These are phyloP conservation scores for Hericium rajendrae DNA, from an alignment of 768 basidiomycete genomes.

Conservation along the genomic window DNA sequence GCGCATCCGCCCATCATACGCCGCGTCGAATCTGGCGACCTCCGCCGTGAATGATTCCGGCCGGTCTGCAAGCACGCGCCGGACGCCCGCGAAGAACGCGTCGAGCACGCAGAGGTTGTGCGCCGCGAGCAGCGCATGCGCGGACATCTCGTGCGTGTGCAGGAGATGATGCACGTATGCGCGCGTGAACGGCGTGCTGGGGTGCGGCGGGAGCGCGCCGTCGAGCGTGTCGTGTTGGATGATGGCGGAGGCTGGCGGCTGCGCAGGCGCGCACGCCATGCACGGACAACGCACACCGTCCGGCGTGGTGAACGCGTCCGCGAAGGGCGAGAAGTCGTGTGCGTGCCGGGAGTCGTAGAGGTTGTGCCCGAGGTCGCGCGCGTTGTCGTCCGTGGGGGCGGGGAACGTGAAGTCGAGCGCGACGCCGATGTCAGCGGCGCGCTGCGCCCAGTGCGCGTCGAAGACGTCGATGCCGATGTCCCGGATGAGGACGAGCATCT, in stretches of 20 bases:
- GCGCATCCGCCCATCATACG: constrained; percentile 38
- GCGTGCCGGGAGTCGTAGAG: constrained; percentile 52
- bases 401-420: constrained; percentile 78
- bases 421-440: constrained; percentile 58
- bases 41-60: constrained; percentile 31
- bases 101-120: constrained; percentile 70
- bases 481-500: constrained; percentile 56
- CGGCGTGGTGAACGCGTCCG: constrained; percentile 40
- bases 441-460: constrained; percentile 63
- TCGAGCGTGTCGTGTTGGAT: constrained; percentile 15
- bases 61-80: constrained; percentile 23
- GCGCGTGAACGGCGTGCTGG: constrained; percentile 25
- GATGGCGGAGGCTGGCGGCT: background rate
- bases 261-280: constrained; percentile 20
- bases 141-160: constrained; percentile 86
- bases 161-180: constrained; percentile 81
- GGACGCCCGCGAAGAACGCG: constrained; percentile 51
- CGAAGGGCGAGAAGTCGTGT: constrained; percentile 49
- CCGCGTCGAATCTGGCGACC: constrained; percentile 36
- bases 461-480: constrained; percentile 68
- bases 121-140: constrained; percentile 61
- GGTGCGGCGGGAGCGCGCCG: constrained; percentile 24
- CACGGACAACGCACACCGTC: constrained; percentile 17
- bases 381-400: constrained; percentile 18
- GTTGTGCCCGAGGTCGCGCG: constrained; percentile 57